These are phyloP conservation scores for Annulohypoxylon truncatum DNA, from an alignment of 2,329 filamentous ascomycete genomes.

Conservation along the genomic window DNA sequence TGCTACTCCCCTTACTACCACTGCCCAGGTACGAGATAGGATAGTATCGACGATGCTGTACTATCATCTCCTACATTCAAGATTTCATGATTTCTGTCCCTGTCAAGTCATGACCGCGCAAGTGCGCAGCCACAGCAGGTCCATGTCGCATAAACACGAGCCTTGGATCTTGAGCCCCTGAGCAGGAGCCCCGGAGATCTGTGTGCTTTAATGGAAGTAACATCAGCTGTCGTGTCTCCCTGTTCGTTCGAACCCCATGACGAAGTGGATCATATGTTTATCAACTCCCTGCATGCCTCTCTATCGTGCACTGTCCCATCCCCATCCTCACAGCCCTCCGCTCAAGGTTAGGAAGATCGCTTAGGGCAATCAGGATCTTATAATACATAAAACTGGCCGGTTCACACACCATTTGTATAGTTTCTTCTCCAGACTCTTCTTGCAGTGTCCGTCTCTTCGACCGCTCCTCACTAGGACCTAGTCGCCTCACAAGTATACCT, in stretches of 20 bases:
- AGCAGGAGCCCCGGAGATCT: constrained; percentile 31
- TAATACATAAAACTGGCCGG: constrained; percentile 41
- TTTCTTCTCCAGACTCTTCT: constrained; percentile 42
- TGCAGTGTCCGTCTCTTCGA: constrained; percentile 40
- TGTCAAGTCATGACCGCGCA: not conserved
- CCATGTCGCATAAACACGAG: constrained; percentile 37
- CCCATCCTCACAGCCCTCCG: constrained; percentile 27
- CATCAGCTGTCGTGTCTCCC: constrained; percentile 40
- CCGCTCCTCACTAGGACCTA: constrained; percentile 34
- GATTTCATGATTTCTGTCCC: constrained; percentile 15
- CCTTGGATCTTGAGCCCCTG: constrained; percentile 33
- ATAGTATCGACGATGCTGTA: not conserved
- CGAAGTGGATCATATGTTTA: constrained; percentile 40
- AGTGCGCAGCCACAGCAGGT: constrained; percentile 28
- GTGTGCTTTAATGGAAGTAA: constrained; percentile 38
- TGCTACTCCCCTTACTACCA: too few relatives aligned
- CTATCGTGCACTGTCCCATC: constrained; percentile 42
- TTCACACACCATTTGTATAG: constrained; percentile 27
- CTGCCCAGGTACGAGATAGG: constrained; percentile 2
- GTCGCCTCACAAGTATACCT: constrained; percentile 31
- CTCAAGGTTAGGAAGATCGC: constrained; percentile 28
- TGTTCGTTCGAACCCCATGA: constrained; percentile 33
- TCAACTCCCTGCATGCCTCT: constrained; percentile 41
- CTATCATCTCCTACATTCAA: constrained; percentile 9
- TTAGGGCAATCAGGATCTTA: constrained; percentile 21